phyloP scores from a whole-genome alignment of 768 basidiomycete genomes.

The Boletus barrowsii region DNA sequence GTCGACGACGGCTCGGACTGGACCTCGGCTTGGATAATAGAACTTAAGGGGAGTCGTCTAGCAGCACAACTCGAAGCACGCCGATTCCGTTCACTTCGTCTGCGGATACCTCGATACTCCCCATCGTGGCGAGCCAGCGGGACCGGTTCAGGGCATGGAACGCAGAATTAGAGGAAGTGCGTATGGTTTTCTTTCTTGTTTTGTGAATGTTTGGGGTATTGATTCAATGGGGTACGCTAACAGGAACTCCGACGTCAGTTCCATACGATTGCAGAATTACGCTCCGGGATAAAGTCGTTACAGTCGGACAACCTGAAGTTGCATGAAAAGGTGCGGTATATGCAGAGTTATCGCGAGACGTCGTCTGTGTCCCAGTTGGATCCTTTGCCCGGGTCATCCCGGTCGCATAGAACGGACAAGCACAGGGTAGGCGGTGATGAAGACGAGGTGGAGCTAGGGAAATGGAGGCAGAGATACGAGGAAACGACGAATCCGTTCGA shows the following conservation, averaged over 20 bases:
- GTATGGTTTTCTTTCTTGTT: conserved; percentile 2
- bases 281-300: conserved; percentile 85
- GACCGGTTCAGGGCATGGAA: conserved; percentile 98
- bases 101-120: conserved; percentile 93
- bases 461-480: conserved; percentile 90
- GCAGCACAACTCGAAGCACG: conserved; percentile 42
- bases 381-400: conserved; percentile 50
- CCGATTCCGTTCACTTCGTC: conserved; percentile 71
- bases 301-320: conserved; percentile 96
- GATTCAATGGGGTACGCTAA: too few species aligned
- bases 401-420: conserved; percentile 2
- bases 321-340: conserved; percentile 98
- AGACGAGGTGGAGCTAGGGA: conserved; percentile 71
- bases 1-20: conserved; percentile 62
- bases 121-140: conserved; percentile 95
- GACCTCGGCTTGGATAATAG: conserved; percentile 35
- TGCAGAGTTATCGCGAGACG: conserved; percentile 93
- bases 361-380: conserved; percentile 62
- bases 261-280: conserved; percentile 91
- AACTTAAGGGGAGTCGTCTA: conserved; percentile 18
- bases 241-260: conserved; percentile 95
- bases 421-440: conserved; percentile 22
- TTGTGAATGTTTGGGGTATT: too few species aligned
- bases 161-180: conserved; percentile 92
- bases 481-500: conserved; percentile 99